These are phyloP conservation scores for Saposhnikovia divaricata DNA, from an alignment of 129 eudicot genomes.

Conservation along the genomic window DNA sequence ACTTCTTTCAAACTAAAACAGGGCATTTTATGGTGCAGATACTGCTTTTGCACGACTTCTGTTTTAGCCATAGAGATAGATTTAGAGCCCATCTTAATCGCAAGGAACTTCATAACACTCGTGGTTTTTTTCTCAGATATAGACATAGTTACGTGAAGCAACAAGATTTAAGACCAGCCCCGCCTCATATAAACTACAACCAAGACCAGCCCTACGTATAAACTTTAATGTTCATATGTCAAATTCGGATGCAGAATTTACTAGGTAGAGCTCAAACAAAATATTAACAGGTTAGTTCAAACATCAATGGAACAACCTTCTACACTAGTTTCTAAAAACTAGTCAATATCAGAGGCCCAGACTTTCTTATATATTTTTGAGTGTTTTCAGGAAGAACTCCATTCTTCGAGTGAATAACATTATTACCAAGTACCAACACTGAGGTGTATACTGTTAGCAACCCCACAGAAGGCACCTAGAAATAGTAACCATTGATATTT, in stretches of 20 bases:
- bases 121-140: neutral
- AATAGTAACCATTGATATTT: neutral
- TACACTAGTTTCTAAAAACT: neutral
- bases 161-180: slow-evolving; percentile 21
- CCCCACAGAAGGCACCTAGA: neutral
- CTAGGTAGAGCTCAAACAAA: neutral
- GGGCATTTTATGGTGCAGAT: neutral
- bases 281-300: neutral
- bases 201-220: neutral
- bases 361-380: neutral
- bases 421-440: neutral
- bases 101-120: neutral
- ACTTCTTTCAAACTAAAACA: too few species aligned
- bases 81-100: neutral
- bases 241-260: neutral
- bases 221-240: neutral
- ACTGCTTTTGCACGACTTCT: neutral
- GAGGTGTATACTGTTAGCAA: too few species aligned
- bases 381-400: neutral
- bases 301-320: neutral
- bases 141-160: neutral
- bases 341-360: too few species aligned
- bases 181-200: neutral
- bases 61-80: neutral
- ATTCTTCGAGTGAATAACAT: neutral